Evolutionary conservation across 2,329 filamentous ascomycete genomes (phyloP).

Genomic region (Sporothrix variecibatus): DNA sequence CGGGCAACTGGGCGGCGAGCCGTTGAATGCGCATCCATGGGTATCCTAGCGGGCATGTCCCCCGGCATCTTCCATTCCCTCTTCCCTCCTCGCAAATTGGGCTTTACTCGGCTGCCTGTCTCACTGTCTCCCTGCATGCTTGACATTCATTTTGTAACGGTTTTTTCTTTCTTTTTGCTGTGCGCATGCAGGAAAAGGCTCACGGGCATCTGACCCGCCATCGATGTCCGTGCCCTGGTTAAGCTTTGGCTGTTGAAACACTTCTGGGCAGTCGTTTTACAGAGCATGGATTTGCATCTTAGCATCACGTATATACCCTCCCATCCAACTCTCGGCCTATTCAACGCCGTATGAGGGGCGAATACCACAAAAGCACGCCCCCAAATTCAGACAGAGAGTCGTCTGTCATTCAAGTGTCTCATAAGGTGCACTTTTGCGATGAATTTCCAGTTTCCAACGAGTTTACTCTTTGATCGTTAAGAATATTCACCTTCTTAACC

Average conservation of each 20-base stretch:
- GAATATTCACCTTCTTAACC: not conserved
- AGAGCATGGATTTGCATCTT: not conserved
- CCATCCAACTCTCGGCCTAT: not conserved
- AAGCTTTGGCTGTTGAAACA: slow-evolving; percentile 25
- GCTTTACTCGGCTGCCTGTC: not conserved
- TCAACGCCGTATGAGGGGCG: not conserved
- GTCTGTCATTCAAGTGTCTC: no score
- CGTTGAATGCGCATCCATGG: not conserved
- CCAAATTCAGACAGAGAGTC: not conserved
- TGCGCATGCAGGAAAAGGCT: not conserved
- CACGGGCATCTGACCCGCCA: not conserved
- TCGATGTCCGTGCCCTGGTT: slow-evolving; percentile 23
- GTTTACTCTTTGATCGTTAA: not conserved
- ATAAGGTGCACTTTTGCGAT: not conserved
- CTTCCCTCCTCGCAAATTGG: not conserved
- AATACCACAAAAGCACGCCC: not conserved
- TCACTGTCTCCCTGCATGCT: not conserved
- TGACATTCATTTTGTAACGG: not conserved
- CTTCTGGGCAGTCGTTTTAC: slow-evolving; percentile 3
- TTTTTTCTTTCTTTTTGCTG: not conserved
- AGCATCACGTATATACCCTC: slow-evolving; percentile 20
- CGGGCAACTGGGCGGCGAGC: not conserved
- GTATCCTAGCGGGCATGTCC: slow-evolving; percentile 1
- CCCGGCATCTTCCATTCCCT: not conserved
- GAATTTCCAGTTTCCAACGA: not conserved